Evolutionary conservation across 306 rosid species (phyloP), one percentile per base, ranked within the genome.

Genomic region (Astragalus membranaceus): DNA sequence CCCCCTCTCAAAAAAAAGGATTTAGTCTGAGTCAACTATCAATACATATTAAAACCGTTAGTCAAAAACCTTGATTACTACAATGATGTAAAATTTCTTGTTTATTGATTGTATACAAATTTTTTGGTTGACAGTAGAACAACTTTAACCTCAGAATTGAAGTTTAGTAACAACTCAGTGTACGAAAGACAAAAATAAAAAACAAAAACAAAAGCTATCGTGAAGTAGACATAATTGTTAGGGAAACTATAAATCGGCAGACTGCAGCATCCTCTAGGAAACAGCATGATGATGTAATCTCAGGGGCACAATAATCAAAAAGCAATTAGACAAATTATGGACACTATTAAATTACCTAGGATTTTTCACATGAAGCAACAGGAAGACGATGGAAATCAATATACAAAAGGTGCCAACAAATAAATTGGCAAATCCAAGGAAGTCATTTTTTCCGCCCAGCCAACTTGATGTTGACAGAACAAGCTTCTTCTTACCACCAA

Each of bases 371-470:
- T 94, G 98, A 70, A 94, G 92, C 80, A 94, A 72, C 73, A 86
- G 64, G 89, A 94, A 94, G 89, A 85, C 55, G 51, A 90, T 46
- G 68, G 92, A 81, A 67, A 84, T 75, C 49, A 94, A 35, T 79
- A 94, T 72, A 68, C 88, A 87, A 43, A 79, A 81, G 30, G 82
- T 71, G 32, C 98, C 98, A 60, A 90, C 87, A 79, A 85, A 76
- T 58, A 89, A 75, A 82, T 77, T 90, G 76, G 97, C 86, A 26
- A 86, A 52, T 72, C 98, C 98, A 39, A 87, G 92, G 83, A 94
- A 94, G 85, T 94, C 88, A 35, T 94, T 94, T 82, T 85, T 94
- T 73, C 98, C 98, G 65, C 98, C 98, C 67, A 94, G 64, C 94
- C 94, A 90, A 81, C 85, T 82, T 75, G 98, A 78, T 70, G 98